phyloP scores from a whole-genome alignment of 768 basidiomycete species.

The Suillus clintonianus region DNA sequence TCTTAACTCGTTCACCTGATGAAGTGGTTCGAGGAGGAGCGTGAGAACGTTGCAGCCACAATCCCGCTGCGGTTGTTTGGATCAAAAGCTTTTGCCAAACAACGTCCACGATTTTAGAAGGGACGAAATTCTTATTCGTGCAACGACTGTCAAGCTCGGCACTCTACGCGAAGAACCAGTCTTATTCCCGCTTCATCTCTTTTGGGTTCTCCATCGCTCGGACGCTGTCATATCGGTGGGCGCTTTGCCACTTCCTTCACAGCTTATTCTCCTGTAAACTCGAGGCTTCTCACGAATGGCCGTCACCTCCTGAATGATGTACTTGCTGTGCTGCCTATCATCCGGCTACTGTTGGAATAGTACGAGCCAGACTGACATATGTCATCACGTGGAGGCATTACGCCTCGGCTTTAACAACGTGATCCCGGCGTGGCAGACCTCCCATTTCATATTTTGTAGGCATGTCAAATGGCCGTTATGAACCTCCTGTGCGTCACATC shows the following conservation, averaged over 20 bases:
- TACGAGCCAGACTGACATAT: neutral
- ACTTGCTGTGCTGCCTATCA: neutral
- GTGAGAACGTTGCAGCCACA: neutral
- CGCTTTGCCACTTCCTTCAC: neutral
- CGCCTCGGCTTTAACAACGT: neutral
- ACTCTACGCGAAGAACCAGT: neutral
- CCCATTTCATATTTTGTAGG: neutral
- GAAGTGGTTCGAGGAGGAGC: neutral
- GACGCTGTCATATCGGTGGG: neutral
- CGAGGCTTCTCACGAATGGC: neutral
- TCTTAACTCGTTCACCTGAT: neutral
- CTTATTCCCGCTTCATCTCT: neutral
- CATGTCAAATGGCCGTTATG: neutral
- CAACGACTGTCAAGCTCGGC: neutral
- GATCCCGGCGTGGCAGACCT: neutral
- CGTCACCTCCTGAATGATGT: neutral
- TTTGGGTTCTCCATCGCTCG: neutral
- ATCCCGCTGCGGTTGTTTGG: slow-evolving; percentile 25
- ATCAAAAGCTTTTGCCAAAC: slow-evolving; percentile 28
- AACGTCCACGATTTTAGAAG: slow-evolving; percentile 7
- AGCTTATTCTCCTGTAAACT: neutral
- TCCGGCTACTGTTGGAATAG: neutral
- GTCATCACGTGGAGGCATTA: neutral
- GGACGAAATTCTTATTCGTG: neutral
- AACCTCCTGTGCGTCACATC: neutral